Conservation (phyloP, 106 monocot species). For the Chionographis japonica region DNA sequence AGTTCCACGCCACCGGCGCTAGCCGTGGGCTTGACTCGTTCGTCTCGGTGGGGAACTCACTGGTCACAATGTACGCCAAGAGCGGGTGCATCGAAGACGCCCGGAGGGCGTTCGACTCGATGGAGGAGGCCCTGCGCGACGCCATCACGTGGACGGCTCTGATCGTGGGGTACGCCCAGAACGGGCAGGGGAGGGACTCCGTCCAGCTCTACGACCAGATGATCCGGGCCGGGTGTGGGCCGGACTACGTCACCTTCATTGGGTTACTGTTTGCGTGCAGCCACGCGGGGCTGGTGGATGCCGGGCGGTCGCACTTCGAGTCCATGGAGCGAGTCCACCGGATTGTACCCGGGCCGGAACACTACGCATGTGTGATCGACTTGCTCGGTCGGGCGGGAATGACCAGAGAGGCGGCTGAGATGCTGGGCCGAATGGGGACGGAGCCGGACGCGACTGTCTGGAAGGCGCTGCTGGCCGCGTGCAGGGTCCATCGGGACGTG, state of each 20-base stretch:
- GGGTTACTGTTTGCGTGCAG: conserved; percentile 62
- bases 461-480: conserved; percentile 51
- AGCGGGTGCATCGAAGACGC: conserved; percentile 46
- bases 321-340: conserved; percentile 42
- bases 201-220: conserved; percentile 33
- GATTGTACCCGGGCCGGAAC: conserved; percentile 50
- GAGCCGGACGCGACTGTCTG: conserved; percentile 39
- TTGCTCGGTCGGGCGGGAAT: conserved; percentile 44
- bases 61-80: conserved; percentile 59
- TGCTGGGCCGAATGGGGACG: conserved; percentile 15
- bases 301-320: conserved; percentile 30
- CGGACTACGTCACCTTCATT: conserved; percentile 64
- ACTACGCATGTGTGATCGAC: conserved; percentile 59
- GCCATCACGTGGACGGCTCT: conserved; percentile 42
- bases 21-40: conserved; percentile 26
- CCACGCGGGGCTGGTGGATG: conserved; percentile 49
- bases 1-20: conserved; percentile 27
- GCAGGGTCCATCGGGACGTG: conserved; percentile 36
- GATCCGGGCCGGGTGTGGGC: conserved; percentile 18
- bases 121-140: conserved; percentile 43
- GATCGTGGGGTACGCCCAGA: conserved; percentile 52
- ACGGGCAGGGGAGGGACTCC: conserved; percentile 47
- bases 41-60: conserved; percentile 45
- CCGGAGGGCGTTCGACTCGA: conserved; percentile 27
- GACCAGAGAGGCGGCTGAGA: conserved; percentile 23